Evolutionary conservation across 495 filamentous ascomycete species (phyloP).

Genomic region (Talaromyces thailandensis): DNA sequence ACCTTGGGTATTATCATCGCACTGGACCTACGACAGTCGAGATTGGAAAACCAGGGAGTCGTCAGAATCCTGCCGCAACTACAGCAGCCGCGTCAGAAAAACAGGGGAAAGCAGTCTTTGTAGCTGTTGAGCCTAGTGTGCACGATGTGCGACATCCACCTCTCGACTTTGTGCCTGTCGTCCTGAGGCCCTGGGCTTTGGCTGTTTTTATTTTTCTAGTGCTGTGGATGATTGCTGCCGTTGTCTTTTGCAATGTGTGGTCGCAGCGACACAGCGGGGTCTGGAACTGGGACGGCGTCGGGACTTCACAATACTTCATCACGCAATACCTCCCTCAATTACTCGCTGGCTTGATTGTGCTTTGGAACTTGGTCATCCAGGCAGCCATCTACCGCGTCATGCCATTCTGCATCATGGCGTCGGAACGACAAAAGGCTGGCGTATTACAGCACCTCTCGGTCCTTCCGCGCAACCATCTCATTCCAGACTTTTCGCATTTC

Average conservation of each 20-base stretch:
- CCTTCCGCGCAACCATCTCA: slow-evolving; percentile 42
- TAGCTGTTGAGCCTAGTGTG: slow-evolving; percentile 39
- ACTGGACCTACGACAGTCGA: slow-evolving; percentile 4
- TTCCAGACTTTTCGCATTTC: slow-evolving; percentile 52
- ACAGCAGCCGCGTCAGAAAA: slow-evolving; percentile 1
- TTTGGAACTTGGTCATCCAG: slow-evolving; percentile 69
- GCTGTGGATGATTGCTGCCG: slow-evolving; percentile 59
- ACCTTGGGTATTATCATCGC: slow-evolving; percentile 34
- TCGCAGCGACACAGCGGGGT: slow-evolving; percentile 56
- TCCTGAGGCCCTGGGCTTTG: slow-evolving; percentile 56
- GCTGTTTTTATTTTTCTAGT: slow-evolving; percentile 47
- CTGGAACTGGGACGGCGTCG: slow-evolving; percentile 53
- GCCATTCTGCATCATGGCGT: slow-evolving; percentile 69
- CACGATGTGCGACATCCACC: slow-evolving; percentile 40
- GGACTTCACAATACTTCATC: slow-evolving; percentile 70
- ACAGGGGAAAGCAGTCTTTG: slow-evolving; percentile 26
- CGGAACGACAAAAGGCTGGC: slow-evolving; percentile 29
- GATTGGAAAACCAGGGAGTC: slow-evolving; percentile 2
- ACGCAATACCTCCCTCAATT: slow-evolving; percentile 78
- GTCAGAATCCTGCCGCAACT: slow-evolving; percentile 8
- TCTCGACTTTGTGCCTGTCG: slow-evolving; percentile 56
- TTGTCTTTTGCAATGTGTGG: slow-evolving; percentile 67
- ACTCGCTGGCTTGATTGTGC: slow-evolving; percentile 58
- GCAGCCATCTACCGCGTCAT: slow-evolving; percentile 65
- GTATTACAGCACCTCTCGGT: slow-evolving; percentile 34